These are phyloP conservation scores for Tulasnella sp. DNA, from an alignment of 768 basidiomycete genomes.

Conservation along the genomic window DNA sequence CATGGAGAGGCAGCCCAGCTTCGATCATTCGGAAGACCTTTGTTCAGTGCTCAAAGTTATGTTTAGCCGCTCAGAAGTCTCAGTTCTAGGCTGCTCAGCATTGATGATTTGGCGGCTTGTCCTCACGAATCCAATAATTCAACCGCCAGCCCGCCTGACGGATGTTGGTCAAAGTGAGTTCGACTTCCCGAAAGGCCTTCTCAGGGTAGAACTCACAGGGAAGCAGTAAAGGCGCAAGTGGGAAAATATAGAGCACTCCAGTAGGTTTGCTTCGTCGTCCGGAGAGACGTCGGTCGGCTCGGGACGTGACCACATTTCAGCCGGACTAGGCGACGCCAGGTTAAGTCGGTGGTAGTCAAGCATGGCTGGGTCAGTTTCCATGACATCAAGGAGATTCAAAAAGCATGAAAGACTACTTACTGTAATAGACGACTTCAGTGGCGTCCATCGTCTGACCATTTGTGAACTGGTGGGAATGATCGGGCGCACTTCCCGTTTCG, in stretches of 20 bases:
- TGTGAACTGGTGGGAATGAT: background rate
- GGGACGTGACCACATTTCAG: background rate
- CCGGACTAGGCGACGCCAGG: background rate
- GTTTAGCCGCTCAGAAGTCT: background rate
- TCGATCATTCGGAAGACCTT: background rate
- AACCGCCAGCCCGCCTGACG: background rate
- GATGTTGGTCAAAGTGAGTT: background rate
- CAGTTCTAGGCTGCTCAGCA: background rate
- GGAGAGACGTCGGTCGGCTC: constrained; percentile 2
- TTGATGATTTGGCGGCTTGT: background rate
- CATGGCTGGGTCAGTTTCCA: no score
- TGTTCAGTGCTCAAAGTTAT: background rate
- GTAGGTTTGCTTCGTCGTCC: background rate
- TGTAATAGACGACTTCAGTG: no score
- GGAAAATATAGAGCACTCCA: background rate
- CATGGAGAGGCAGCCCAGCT: background rate
- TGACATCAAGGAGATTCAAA: no score
- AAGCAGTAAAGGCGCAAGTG: constrained; percentile 9
- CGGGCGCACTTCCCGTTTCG: background rate
- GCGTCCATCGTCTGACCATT: background rate
- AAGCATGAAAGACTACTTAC: no score
- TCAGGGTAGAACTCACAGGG: constrained; percentile 7
- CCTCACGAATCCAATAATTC: background rate
- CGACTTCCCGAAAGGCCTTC: background rate
- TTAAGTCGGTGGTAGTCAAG: background rate